Evolutionary conservation across 805 yeast species (phyloP).

Genomic region (Henningerozyma blattae): DNA sequence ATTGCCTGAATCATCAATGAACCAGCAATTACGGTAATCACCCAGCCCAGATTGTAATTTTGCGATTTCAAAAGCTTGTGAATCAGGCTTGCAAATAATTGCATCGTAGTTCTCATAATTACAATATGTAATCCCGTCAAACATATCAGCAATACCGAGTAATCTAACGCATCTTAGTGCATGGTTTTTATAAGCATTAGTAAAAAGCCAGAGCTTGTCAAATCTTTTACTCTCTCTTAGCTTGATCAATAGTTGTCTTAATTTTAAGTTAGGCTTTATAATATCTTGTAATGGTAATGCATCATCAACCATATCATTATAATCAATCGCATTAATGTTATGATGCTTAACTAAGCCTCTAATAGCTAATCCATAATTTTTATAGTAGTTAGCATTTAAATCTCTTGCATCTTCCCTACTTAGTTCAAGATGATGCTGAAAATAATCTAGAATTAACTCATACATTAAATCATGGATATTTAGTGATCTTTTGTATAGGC

Average conservation of each 20-base stretch:
- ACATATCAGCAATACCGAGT: slow-evolving; percentile 81
- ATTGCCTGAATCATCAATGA: slow-evolving; percentile 77
- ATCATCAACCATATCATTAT: slow-evolving; percentile 83
- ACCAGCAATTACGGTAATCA: slow-evolving; percentile 42
- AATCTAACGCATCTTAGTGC: slow-evolving; percentile 69
- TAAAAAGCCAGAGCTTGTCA: slow-evolving; percentile 78
- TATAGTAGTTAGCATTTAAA: slow-evolving; percentile 66
- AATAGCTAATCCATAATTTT: slow-evolving; percentile 81
- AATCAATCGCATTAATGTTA: slow-evolving; percentile 76
- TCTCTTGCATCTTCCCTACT: slow-evolving; percentile 61
- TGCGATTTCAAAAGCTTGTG: slow-evolving; percentile 51
- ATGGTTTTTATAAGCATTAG: slow-evolving; percentile 90
- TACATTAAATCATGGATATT: slow-evolving; percentile 83
- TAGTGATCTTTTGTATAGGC: slow-evolving; percentile 66
- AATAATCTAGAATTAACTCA: slow-evolving; percentile 68
- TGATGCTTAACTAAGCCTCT: slow-evolving; percentile 65
- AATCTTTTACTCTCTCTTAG: slow-evolving; percentile 37
- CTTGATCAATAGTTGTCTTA: slow-evolving; percentile 40
- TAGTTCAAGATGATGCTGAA: slow-evolving; percentile 50
- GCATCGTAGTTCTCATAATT: slow-evolving; percentile 58
- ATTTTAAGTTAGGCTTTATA: slow-evolving; percentile 46
- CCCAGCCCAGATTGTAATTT: slow-evolving; percentile 40
- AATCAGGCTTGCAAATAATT: slow-evolving; percentile 84
- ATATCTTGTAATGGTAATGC: slow-evolving; percentile 75
- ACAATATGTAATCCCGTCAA: slow-evolving; percentile 90